phyloP scores from a whole-genome alignment of 179 eudicot species.

The Dionaea muscipula region DNA sequence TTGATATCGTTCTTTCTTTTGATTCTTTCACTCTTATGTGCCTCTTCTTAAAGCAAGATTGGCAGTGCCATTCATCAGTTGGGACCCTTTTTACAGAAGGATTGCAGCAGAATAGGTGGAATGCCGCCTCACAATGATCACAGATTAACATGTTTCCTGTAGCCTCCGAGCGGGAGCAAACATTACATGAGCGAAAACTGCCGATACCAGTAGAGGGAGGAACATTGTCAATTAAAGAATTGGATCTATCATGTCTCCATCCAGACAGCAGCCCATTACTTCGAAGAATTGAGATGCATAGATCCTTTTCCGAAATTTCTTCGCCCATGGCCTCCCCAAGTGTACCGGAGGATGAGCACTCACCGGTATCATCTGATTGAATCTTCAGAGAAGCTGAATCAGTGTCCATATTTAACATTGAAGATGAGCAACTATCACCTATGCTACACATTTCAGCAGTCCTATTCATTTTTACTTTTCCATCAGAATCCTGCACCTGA shows the following conservation, averaged over 20 bases:
- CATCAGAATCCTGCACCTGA: slow-evolving; percentile 29
- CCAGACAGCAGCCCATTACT: slow-evolving; percentile 38
- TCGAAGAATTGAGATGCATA: slow-evolving; percentile 50
- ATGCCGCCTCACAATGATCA: slow-evolving; percentile 80
- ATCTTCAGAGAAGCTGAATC: slow-evolving; percentile 43
- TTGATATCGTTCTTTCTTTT: slow-evolving; percentile 22
- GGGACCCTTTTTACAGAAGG: slow-evolving; percentile 41
- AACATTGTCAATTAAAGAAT: slow-evolving; percentile 16
- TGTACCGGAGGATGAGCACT: slow-evolving; percentile 78
- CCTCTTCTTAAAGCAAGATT: slow-evolving; percentile 62
- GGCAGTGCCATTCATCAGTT: slow-evolving; percentile 70
- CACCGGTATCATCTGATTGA: slow-evolving; percentile 57
- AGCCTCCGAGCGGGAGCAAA: slow-evolving; percentile 37
- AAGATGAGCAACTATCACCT: slow-evolving; percentile 89
- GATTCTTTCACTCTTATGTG: slow-evolving; percentile 36
- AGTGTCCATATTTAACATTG: slow-evolving; percentile 46
- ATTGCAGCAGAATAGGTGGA: slow-evolving; percentile 64
- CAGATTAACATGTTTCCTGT: slow-evolving; percentile 60
- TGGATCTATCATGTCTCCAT: slow-evolving; percentile 13
- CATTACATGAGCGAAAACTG: slow-evolving; percentile 39
- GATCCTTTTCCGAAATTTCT: slow-evolving; percentile 35
- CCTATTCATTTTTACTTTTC: slow-evolving; percentile 21
- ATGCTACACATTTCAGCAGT: slow-evolving; percentile 26
- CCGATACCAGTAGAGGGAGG: slow-evolving; percentile 24
- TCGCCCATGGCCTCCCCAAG: slow-evolving; percentile 28